Evolutionary conservation across 2,329 filamentous ascomycete species (phyloP), one percentile per base, ranked within the genome.

Genomic region (Bipolaris sorokiniana): DNA sequence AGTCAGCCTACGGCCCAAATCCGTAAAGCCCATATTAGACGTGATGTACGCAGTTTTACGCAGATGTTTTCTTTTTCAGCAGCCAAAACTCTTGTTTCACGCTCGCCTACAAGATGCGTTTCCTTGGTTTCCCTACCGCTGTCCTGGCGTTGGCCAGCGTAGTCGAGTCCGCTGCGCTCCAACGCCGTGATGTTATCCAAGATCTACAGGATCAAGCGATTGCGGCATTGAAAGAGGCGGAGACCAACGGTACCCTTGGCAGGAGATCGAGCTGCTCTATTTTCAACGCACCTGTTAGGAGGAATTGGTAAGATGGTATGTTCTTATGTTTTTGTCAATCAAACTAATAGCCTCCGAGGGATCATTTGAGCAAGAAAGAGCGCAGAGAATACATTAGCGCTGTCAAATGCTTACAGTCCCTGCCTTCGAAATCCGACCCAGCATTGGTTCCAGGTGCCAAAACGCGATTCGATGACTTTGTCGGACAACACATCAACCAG

Each of bases 401-500:
- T 3, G 66, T 72, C 0, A 55, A 67, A 42, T 72, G 68, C 26
- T 44, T 70, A 16, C 40, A 59, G n/a, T 22, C 47, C 1, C 33
- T 45, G 5, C 66, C 64, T 5, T 54, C 68, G 0, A 64, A 62
- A 28, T 63, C 60, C 7, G 56, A 62, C 11, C 49, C 54, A 2
- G 23, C 26, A 0, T 16, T 48, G 15, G 60, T 58, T 1, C 68
- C 69, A 7, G 71, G 68, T 13, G 68, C 62, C 10, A 49, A 44
- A 28, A 64, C 53, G 6, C 62, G 70, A 34, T 73, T 66, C 33
- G 69, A 72, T 44, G 70, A 73, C 38, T 70, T 72, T 49, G 61
- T 65, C 3, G 68, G 56, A 5, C 51, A 59, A 15, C 69, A 71
- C 40, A 67, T 68, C 54, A 66, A 60, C 16, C 56, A 68, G 16